Base-by-base conservation (phyloP, 306 rosid genomes). In the Leucaena leucocephala region DNA sequence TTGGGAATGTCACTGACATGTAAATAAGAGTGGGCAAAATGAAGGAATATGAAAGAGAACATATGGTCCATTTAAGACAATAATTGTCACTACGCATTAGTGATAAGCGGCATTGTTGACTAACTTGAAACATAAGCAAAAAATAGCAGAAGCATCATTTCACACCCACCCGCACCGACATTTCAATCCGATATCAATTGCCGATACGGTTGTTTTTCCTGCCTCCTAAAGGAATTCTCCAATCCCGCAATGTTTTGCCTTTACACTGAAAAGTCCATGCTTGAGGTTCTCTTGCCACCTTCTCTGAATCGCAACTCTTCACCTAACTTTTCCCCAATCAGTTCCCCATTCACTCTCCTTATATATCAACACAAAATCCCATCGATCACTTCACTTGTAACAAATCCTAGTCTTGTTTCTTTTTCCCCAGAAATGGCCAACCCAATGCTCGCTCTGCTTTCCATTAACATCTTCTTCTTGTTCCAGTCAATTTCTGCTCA, bases 221-320 rank as follows among this genome's bases (percentile, higher is more conserved):
- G 55, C 76, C 64, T 61, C 75, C 46, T 68, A 84, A 78, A 81
- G 86, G 78, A 84, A 81, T 76, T 72, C 48, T 64, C 39, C n/a
- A 21, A 13, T 36, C 63, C 35, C 22, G 38, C 19, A 72, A 52
- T 72, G 64, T 67, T 48, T 44, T 57, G 78, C 44, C 55, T 52
- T 75, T 43, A 17, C 48, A 33, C 61, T 14, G 57, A 71, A 75
- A 67, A 40, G 39, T 74, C 45, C 75, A 50, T 42, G 69, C 35
- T 55, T 84, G 85, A 80, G 64, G 75, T 68, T 59, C 77, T 74
- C 87, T 44, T 78, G 15, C 84, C 78, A 85, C 86, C 84, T 73
- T 74, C 66, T 59, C 6, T 33, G 64, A 76, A 79, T 62, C 43
- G 74, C 78, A 38, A 80, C 86, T 43, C 33, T 76, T 77, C 78